Percentiles rank a stretch among this genome's conserved stretches.
These are phyloP conservation scores for Lactarius hengduanensis DNA, from an alignment of 768 basidiomycete species.

Conservation along the genomic window DNA sequence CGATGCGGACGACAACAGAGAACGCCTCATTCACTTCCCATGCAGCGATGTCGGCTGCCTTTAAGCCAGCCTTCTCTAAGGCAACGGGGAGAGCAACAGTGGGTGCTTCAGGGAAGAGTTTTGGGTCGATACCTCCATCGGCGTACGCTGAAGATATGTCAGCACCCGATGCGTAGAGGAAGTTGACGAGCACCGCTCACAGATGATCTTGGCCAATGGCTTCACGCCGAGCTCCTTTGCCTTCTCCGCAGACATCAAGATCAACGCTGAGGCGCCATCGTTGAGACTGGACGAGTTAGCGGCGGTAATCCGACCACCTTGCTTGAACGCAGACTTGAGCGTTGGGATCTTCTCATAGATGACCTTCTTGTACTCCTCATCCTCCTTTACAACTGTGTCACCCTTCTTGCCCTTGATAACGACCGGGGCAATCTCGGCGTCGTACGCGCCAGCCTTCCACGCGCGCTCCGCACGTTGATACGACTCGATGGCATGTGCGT, in stretches of 20 bases:
- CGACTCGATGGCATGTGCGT: conserved; percentile 90
- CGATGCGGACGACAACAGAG: conserved; percentile 88
- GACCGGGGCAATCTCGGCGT: conserved; percentile 85
- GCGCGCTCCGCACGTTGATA: conserved; percentile 92
- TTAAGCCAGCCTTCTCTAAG: conserved; percentile 81
- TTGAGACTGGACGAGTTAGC: conserved; percentile 95
- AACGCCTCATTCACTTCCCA: conserved; percentile 99
- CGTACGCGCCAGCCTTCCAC: conserved; percentile 84
- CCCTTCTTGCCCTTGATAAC: conserved; percentile 94
- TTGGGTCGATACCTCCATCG: conserved; percentile 94
- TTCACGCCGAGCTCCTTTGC: conserved; percentile 87
- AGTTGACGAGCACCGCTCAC: conserved; percentile 49
- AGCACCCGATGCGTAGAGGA: conserved; percentile 5
- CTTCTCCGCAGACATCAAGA: conserved; percentile 92
- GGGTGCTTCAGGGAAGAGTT: conserved; percentile 96
- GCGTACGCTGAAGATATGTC: conserved; percentile 69
- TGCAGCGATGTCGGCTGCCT: conserved; percentile 77
- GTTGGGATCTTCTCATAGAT: conserved; percentile 91
- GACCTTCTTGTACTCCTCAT: conserved; percentile 98
- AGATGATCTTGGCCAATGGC: conserved; percentile 91
- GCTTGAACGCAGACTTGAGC: conserved; percentile 86
- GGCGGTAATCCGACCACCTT: conserved; percentile 88
- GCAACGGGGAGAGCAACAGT: conserved; percentile 89
- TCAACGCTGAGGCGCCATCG: conserved; percentile 94
- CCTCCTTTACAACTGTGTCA: conserved; percentile 84